Evolutionary conservation across 495 filamentous ascomycete genomes (phyloP), one percentile per base, ranked within the genome.

Genomic region (Parachaetomium inaequale): DNA sequence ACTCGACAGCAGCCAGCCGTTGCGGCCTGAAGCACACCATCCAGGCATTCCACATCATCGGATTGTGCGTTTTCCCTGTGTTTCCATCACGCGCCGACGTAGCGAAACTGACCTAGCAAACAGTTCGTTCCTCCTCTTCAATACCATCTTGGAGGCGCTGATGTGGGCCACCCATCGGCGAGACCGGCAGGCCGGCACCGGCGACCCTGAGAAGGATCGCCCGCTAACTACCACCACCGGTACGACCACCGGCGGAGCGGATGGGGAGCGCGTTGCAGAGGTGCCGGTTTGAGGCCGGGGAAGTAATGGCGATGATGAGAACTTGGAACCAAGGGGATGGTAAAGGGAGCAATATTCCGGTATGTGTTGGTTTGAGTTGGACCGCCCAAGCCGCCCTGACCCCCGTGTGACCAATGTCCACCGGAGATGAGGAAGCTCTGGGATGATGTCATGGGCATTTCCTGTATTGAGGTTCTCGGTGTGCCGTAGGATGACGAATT

Each of bases 171-270:
- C 75, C 70, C 0, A 63, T 58, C 43, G 88, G 68, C 53, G 86
- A 76, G 21, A 79, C 73, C 57, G 79, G 72, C 2, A 76, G 75
- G 21, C 71, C 77, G 28, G 78, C 72, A 45, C 82, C 58, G 0
- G 76, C 66, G n/a, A 85, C 70, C 15, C 76, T 76, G 4, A 74
- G 66, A 1, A 65, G 66, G 23, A 57, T 46, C 29, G 82, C 80
- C 52, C 59, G 14, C 23, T 61, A 51, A 43, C 52, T 5, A 45
- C 60, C 14, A 36, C 42, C 4, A 43, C 43, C 17, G 52, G 28
- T 21, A 42, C 58, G 1, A 43, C 52, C 5, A 34, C 59, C 0
- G 59, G 12, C 0, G 40, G 10, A 4, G 29, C 59, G 1, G 23
- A 62, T 38, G 52, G 59, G 0, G 51, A 26, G 76, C 73, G 51